Evolutionary conservation across 305 asterid species (phyloP).

Genomic region (Fraxinus dipetala): DNA sequence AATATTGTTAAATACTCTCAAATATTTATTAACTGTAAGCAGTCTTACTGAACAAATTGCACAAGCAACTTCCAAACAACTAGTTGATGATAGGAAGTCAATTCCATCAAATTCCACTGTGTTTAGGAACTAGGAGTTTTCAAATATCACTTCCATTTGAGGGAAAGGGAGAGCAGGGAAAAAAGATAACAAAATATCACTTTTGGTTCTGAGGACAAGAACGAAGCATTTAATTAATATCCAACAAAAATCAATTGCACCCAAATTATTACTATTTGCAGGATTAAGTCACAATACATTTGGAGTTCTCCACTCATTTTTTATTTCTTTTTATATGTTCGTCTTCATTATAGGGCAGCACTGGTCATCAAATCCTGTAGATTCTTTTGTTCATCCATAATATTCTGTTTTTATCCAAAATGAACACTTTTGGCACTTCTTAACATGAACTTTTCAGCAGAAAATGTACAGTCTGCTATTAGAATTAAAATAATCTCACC

Average conservation of each 20-base stretch:
- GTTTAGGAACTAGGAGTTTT: conserved; percentile 4
- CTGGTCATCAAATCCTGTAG: neutral
- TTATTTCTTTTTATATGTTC: neutral
- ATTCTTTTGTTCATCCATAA: conserved; percentile 1
- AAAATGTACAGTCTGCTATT: conserved; percentile 17
- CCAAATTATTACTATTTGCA: conserved; percentile 6
- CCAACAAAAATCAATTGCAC: conserved; percentile 11
- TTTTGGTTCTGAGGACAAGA: neutral
- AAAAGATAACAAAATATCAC: neutral
- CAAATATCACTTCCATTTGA: conserved; percentile 7
- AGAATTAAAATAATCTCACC: conserved; percentile 44
- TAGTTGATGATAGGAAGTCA: neutral
- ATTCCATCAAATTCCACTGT: neutral
- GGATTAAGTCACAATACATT: neutral
- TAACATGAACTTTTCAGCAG: conserved; percentile 16
- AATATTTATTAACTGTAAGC: neutral
- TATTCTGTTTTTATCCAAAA: neutral
- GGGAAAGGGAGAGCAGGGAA: neutral
- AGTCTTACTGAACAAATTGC: neutral
- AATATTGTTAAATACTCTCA: conserved; percentile 7
- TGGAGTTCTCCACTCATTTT: neutral
- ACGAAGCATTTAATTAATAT: conserved; percentile 8
- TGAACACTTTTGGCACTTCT: conserved; percentile 12
- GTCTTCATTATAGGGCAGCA: neutral
- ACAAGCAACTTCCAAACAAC: neutral